Evolutionary conservation across 2,329 filamentous ascomycete genomes (phyloP), one percentile per base, ranked within the genome.

Genomic region (Bipolaris gigantea): DNA sequence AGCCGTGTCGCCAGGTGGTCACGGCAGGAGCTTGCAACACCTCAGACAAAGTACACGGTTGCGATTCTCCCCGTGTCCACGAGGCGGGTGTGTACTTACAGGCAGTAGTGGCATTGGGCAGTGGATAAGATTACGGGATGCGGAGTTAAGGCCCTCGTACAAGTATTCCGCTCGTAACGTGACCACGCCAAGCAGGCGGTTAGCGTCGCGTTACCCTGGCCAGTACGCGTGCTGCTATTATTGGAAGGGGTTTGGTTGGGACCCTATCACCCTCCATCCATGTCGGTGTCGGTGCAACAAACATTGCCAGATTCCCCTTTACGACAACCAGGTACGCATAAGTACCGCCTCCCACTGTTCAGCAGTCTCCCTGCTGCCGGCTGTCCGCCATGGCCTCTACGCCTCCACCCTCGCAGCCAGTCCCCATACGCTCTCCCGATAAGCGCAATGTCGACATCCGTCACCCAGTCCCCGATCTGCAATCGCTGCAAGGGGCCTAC

Each of bases 391-490:
- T 71, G 67, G 67, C 61, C 32, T 58, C 64, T 36, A 56, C 67
- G 33, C 60, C 56, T 23, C 57, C 63, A 19, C 47, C 50, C 27
- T 48, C 59, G 23, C 61, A 61, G 56, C 59, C 65, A 30, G 55
- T 54, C 18, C 61, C 63, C 33, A 57, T 63, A 30, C 60, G 58
- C 13, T 61, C 64, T 19, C 59, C 61, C 42, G 58, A 63, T 23
- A 62, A 61, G 59, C 42, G 59, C 32, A 48, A 51, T 19, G 56
- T 61, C 55, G 58, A 65, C 59, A 65, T 73, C 55, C 66, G 66
- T 59, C 85, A 88, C 67, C 85, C 85, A 27, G 80, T 80, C 2
- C 85, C 87, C 48, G 86, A 89, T 67, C 75, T 84, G 44, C 83
- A 83, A 68, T 80, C 80, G 46, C 80, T 85, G 51, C 83, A 86